Percentiles rank a stretch among this genome's conserved stretches.
Evolutionary conservation across 805 yeast genomes (phyloP).

Genomic region (Yarrowia osloensis): DNA sequence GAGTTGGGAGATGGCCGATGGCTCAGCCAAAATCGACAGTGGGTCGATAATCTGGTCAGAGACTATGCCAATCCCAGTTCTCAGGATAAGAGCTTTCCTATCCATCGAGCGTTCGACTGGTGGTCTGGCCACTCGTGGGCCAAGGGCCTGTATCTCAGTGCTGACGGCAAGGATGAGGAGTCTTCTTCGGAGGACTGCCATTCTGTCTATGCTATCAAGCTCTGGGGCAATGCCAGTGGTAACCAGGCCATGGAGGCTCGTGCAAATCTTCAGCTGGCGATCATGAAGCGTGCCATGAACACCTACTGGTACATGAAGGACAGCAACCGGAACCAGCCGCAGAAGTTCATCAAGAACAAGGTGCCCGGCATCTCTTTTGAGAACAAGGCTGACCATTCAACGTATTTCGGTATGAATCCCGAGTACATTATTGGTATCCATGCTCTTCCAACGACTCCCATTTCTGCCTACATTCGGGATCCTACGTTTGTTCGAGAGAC

Average conservation of each 20-base stretch:
- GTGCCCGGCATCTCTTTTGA: conserved; percentile 72
- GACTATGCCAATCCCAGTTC: conserved; percentile 67
- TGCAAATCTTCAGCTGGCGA: conserved; percentile 59
- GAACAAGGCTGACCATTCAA: conserved; percentile 70
- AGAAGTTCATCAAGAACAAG: conserved; percentile 54
- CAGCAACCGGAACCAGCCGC: conserved; percentile 56
- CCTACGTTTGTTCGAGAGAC: conserved; percentile 55
- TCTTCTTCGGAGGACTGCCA: conserved; percentile 71
- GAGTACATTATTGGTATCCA: conserved; percentile 78
- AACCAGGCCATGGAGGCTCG: conserved; percentile 56
- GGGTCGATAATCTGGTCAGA: conserved; percentile 62
- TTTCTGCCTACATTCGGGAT: conserved; percentile 56
- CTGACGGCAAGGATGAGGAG: conserved; percentile 73
- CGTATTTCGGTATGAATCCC: conserved; percentile 62
- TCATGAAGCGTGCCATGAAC: conserved; percentile 57
- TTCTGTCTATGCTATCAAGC: conserved; percentile 65
- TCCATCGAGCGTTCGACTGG: conserved; percentile 68
- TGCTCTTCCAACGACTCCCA: conserved; percentile 71
- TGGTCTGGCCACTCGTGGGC: conserved; percentile 77
- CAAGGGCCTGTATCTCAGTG: conserved; percentile 60
- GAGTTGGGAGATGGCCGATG: conserved; percentile 53
- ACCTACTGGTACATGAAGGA: conserved; percentile 54
- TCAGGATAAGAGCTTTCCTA: conserved; percentile 60
- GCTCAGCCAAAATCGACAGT: conserved; percentile 51
- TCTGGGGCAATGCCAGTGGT: conserved; percentile 64